phyloP scores from a whole-genome alignment of 2,329 filamentous ascomycete species.

The Tolypocladium paradoxum region DNA sequence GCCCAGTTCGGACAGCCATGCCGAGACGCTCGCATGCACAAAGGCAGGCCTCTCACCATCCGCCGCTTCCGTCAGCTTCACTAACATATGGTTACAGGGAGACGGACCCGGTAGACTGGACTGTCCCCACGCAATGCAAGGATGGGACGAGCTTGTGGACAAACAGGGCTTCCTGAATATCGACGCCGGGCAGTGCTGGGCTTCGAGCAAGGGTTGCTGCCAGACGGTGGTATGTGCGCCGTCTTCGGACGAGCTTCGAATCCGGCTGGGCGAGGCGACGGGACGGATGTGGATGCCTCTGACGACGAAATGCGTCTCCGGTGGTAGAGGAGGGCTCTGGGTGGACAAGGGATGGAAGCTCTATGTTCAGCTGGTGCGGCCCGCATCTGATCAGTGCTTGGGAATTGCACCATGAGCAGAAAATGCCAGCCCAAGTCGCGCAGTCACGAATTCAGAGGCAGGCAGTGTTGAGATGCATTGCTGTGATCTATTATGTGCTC shows the following conservation, averaged over 20 bases:
- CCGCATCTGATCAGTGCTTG: not conserved
- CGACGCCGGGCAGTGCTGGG: not conserved
- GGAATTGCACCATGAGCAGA: no score
- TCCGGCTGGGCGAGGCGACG: not conserved
- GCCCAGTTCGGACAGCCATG: not conserved
- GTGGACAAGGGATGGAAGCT: not conserved
- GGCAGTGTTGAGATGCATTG: no score
- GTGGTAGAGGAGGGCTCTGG: not conserved
- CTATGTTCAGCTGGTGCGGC: conserved; percentile 2
- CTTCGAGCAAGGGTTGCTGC: not conserved
- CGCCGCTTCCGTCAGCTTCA: not conserved
- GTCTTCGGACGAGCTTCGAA: not conserved
- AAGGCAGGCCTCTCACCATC: not conserved
- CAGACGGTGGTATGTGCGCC: not conserved
- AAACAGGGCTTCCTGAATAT: not conserved
- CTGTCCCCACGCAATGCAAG: not conserved
- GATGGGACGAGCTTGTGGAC: not conserved
- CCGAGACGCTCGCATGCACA: not conserved
- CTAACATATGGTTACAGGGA: not conserved
- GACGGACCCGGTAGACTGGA: not conserved
- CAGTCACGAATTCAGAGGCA: not conserved
- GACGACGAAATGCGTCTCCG: not conserved
- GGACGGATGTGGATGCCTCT: not conserved
- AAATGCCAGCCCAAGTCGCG: not conserved
- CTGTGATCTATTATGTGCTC: not conserved